Conservation (phyloP, 495 filamentous ascomycete species). For the Elaphomyces granulatus region DNA sequence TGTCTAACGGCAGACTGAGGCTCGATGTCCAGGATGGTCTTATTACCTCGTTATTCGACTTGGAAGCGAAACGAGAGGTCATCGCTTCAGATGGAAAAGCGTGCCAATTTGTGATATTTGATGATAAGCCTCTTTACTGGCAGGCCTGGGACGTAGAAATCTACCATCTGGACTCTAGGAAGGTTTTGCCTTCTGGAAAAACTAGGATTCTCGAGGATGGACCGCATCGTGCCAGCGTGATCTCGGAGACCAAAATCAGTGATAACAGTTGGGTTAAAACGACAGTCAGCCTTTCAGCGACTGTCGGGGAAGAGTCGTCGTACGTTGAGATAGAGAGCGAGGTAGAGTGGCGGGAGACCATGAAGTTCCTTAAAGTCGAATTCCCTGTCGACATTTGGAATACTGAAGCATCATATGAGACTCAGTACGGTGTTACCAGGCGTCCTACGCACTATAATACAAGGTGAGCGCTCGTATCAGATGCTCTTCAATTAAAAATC, state of each 20-base stretch:
- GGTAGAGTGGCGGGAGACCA: slow-evolving; percentile 85
- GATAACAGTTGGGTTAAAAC: slow-evolving; percentile 79
- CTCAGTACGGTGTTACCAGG: slow-evolving; percentile 75
- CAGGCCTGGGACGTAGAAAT: slow-evolving; percentile 99
- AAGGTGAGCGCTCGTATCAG: slow-evolving; percentile 31
- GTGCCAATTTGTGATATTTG: slow-evolving; percentile 87
- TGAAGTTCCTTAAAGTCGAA: slow-evolving; percentile 98
- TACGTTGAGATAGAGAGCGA: slow-evolving; percentile 67
- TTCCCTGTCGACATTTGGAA: slow-evolving; percentile 89
- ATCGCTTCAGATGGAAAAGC: slow-evolving; percentile 67
- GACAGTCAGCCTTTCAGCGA: slow-evolving; percentile 62
- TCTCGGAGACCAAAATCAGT: slow-evolving; percentile 73
- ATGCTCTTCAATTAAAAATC: no score
- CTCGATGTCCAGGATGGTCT: slow-evolving; percentile 56
- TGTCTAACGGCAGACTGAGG: slow-evolving; percentile 60
- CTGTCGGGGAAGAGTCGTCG: slow-evolving; percentile 45
- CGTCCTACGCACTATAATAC: slow-evolving; percentile 95
- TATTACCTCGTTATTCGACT: slow-evolving; percentile 74
- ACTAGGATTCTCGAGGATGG: slow-evolving; percentile 61
- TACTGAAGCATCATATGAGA: slow-evolving; percentile 92
- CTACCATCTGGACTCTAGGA: slow-evolving; percentile 78
- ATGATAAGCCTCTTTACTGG: slow-evolving; percentile 97
- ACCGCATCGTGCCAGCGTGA: slow-evolving; percentile 59
- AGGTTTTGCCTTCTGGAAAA: slow-evolving; percentile 49
- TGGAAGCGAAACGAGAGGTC: slow-evolving; percentile 53